These are phyloP conservation scores for Trichoderma parareesei DNA, from an alignment of 495 filamentous ascomycete genomes.

Conservation along the genomic window DNA sequence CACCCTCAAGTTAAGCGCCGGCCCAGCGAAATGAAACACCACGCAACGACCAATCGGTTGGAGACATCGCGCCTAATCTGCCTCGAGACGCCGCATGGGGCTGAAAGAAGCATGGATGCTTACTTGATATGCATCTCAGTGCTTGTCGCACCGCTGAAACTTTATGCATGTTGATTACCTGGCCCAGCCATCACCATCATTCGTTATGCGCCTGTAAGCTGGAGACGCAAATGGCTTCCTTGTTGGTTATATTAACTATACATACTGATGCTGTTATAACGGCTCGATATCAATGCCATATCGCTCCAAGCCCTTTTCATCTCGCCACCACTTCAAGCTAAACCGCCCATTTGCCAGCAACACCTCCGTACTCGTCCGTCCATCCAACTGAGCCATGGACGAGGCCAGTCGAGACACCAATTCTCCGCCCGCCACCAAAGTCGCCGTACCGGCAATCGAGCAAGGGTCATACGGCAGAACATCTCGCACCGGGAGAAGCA, in stretches of 20 bases:
- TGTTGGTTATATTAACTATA: too few relatives aligned
- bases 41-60: background rate
- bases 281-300: constrained; percentile 6
- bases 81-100: background rate
- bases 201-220: too few relatives aligned
- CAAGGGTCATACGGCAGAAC: constrained; percentile 10
- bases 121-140: too few relatives aligned
- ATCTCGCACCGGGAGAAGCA: background rate
- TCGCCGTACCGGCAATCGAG: constrained; percentile 9
- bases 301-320: background rate
- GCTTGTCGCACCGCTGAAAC: too few relatives aligned
- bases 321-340: constrained; percentile 10
- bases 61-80: background rate
- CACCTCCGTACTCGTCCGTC: too few relatives aligned
- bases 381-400: background rate
- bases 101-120: background rate
- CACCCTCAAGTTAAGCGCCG: background rate
- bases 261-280: too few relatives aligned
- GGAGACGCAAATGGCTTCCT: too few relatives aligned
- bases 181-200: too few relatives aligned
- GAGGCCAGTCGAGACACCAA: constrained; percentile 23
- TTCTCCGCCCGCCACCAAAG: constrained; percentile 8
- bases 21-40: background rate
- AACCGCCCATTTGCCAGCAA: background rate
- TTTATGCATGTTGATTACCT: too few relatives aligned